Base-by-base conservation (phyloP, 495 filamentous ascomycete genomes). In the Penicillium odoratum region DNA sequence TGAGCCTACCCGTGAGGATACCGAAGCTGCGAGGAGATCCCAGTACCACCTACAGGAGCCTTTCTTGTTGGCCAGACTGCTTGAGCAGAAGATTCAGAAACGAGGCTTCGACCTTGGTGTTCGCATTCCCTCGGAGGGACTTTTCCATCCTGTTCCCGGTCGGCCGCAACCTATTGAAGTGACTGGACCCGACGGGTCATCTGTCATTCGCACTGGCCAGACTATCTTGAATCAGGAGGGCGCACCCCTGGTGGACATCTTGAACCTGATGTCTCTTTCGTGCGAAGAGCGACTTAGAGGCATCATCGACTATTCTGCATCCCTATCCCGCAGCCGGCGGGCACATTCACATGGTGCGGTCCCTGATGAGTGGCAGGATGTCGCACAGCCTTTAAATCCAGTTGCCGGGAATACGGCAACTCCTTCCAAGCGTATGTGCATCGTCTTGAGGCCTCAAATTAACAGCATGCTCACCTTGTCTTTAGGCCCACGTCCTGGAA, bases 251-350 rank as follows among this genome's bases (percentile, higher is more conserved):
- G 85, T 85, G 13, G 90, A 96, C 50, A 85, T 96, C 48, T 62
- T 95, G 18, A 83, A 87, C 28, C 76, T 95, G 28, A 53, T 95
- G 31, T 92, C 89, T 8, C 80, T 94, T 31, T 86, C 88, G 7
- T 83, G 88, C 36, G 86, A 91, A 57, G 86, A 92, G 63, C 81
- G 88, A 25, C 40, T 95, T 28, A 75, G 87, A 42, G 79, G 81
- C 4, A 69, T 94, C 11, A 56, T 94, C 25, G 86, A 91, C 61
- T 90, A 94, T 65, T 84, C 87, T 6, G 80, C 83, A 48, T 80
- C 72, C 13, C 70, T 92, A 7, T 78, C 89, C 16, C 80, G 76
- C 56, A 85, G 79, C 51, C 84, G 91, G 53, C 84, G 85, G 63
- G 81, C 75, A 38, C 87, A 85, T n/a, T 85, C 90, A 11, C 82